phyloP scores from a whole-genome alignment of 2,329 filamentous ascomycete genomes.

The Fusarium citri region DNA sequence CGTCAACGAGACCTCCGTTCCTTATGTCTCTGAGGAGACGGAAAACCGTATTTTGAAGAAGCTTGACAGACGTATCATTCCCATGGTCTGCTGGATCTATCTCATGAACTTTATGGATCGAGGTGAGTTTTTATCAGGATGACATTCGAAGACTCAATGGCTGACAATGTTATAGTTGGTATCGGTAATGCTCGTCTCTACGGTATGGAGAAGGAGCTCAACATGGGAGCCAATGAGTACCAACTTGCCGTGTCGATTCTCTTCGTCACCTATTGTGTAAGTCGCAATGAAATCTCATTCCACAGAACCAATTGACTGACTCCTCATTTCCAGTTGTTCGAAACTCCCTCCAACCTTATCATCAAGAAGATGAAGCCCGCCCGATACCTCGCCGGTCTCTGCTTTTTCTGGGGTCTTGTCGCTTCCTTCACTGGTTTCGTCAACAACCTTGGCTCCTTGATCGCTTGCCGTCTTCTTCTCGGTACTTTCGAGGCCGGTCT shows the following conservation, averaged over 20 bases:
- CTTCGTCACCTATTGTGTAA: conserved; percentile 57
- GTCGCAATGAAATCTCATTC: not conserved
- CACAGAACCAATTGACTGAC: not conserved
- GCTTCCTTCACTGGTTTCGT: conserved; percentile 58
- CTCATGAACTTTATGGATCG: conserved; percentile 53
- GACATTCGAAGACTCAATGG: accelerated
- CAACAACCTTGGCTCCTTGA: conserved; percentile 58
- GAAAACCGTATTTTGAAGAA: conserved; percentile 45
- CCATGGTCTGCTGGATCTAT: conserved; percentile 50
- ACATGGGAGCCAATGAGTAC: conserved; percentile 66
- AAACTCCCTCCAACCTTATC: conserved; percentile 56
- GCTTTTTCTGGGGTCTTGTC: conserved; percentile 58
- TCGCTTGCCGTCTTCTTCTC: conserved; percentile 56
- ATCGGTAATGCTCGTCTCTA: conserved; percentile 72
- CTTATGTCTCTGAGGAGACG: conserved; percentile 35
- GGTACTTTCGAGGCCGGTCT: conserved; percentile 61
- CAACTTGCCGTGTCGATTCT: conserved; percentile 63
- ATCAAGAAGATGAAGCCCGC: conserved; percentile 53
- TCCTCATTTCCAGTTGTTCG: conserved; percentile 45
- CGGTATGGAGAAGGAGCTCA: conserved; percentile 64
- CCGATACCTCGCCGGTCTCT: conserved; percentile 62
- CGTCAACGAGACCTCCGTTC: conserved; percentile 22
- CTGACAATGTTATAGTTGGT: conserved; percentile 62
- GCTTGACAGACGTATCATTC: conserved; percentile 50
- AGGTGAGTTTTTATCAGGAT: conserved; percentile 32